Conservation (phyloP, 352 stramenopile genomes). For the Phytopythium cucurbitacearum region DNA sequence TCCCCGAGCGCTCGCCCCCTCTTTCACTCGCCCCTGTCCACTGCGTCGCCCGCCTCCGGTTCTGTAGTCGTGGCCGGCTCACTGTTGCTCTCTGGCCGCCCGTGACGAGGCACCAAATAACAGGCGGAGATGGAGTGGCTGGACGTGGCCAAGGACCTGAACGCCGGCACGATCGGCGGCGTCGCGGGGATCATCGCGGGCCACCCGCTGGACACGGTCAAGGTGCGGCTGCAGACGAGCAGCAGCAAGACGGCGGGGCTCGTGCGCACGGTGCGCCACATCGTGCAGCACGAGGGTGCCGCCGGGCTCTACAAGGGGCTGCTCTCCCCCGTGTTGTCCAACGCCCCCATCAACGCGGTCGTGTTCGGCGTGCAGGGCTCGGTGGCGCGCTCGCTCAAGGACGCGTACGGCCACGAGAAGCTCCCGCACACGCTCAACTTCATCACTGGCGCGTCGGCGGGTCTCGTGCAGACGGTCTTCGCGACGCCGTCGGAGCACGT, state of each 20-base stretch:
- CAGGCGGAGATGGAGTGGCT: slow-evolving; percentile 60
- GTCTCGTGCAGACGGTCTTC: slow-evolving; percentile 66
- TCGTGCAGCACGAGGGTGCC: slow-evolving; percentile 51
- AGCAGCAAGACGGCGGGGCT: slow-evolving; percentile 24
- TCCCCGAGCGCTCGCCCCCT: too few species aligned
- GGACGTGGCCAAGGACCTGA: slow-evolving; percentile 79
- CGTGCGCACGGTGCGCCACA: slow-evolving; percentile 41
- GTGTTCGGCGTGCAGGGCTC: slow-evolving; percentile 77
- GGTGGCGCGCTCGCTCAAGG: slow-evolving; percentile 38
- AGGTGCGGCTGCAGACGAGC: slow-evolving; percentile 79
- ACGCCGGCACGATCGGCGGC: slow-evolving; percentile 76
- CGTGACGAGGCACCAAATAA: too few species aligned
- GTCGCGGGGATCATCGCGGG: slow-evolving; percentile 73
- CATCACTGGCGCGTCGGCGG: slow-evolving; percentile 49
- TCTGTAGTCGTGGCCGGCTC: too few species aligned
- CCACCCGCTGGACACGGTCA: slow-evolving; percentile 85
- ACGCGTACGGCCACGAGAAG: slow-evolving; percentile 19
- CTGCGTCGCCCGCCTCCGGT: too few species aligned
- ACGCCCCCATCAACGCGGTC: slow-evolving; percentile 83
- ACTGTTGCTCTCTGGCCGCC: too few species aligned
- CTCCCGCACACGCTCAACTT: slow-evolving; percentile 47
- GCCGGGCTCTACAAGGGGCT: slow-evolving; percentile 72
- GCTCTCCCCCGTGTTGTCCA: slow-evolving; percentile 73
- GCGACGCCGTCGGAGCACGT: slow-evolving; percentile 72
- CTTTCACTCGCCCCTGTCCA: too few species aligned